Evolutionary conservation across 805 yeast species (phyloP).

Genomic region (Clavispora fructus): DNA sequence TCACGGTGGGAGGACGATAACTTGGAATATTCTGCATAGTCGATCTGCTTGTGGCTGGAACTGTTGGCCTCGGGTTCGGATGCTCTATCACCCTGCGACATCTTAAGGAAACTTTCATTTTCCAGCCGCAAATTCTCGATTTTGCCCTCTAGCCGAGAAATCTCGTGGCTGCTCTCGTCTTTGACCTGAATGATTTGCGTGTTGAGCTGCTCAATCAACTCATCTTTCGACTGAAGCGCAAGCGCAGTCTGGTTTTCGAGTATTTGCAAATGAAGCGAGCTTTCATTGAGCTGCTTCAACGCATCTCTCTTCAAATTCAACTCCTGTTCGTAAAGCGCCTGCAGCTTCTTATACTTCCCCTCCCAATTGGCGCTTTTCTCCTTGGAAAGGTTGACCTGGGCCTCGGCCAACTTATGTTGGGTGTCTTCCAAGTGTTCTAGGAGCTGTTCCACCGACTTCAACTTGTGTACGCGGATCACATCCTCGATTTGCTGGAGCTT

Average conservation of each 20-base stretch:
- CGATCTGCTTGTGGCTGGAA: slow-evolving; percentile 17
- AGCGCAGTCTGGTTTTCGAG: slow-evolving; percentile 18
- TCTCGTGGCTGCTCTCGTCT: slow-evolving; percentile 39
- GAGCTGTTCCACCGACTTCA: slow-evolving; percentile 26
- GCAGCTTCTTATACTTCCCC: slow-evolving; percentile 20
- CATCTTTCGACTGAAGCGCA: slow-evolving; percentile 30
- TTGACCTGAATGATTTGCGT: slow-evolving; percentile 28
- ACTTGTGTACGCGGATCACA: slow-evolving; percentile 21
- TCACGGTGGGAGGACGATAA: slow-evolving; percentile 45
- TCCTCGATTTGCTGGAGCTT: slow-evolving; percentile 37
- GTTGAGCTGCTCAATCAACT: slow-evolving; percentile 25
- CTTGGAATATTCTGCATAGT: slow-evolving; percentile 39
- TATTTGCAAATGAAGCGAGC: slow-evolving; percentile 30
- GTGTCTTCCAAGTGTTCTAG: slow-evolving; percentile 15
- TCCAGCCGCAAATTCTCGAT: slow-evolving; percentile 64
- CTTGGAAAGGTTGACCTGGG: slow-evolving; percentile 13
- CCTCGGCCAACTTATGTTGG: slow-evolving; percentile 9
- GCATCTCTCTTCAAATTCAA: slow-evolving; percentile 15
- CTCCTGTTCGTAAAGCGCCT: slow-evolving; percentile 20
- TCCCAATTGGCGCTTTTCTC: slow-evolving; percentile 20
- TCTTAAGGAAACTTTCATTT: slow-evolving; percentile 38
- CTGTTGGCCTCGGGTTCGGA: slow-evolving; percentile 11
- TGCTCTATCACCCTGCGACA: slow-evolving; percentile 1
- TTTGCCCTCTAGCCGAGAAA: slow-evolving; percentile 58
- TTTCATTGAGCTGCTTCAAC: slow-evolving; percentile 23